Percentiles rank a stretch among this genome's conserved stretches.
Conservation (phyloP, 768 basidiomycete genomes). For the Leucocoprinus sp. region DNA sequence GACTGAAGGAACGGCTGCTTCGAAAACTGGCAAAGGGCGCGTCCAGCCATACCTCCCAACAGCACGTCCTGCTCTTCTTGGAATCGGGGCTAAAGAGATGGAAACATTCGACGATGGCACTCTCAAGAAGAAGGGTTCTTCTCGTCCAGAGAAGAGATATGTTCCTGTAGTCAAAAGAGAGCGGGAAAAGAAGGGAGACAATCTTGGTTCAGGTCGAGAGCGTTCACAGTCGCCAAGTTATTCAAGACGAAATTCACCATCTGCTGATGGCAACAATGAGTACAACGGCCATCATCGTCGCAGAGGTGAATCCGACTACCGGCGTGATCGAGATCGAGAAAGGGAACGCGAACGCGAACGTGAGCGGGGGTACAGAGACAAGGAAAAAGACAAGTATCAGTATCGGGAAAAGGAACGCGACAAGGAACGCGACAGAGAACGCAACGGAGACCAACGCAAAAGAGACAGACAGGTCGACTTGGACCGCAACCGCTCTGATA, state of each 20-base stretch:
- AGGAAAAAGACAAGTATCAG: slow-evolving; percentile 1
- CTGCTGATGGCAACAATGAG: slow-evolving; percentile 28
- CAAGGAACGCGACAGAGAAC: slow-evolving; percentile 7
- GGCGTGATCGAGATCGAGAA: slow-evolving; percentile 15
- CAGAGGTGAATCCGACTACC: slow-evolving; percentile 12
- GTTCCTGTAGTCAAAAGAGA: slow-evolving; percentile 76
- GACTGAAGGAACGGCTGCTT: slow-evolving; percentile 74
- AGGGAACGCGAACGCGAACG: slow-evolving; percentile 12
- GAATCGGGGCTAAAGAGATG: slow-evolving; percentile 89
- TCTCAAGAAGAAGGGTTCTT: slow-evolving; percentile 38
- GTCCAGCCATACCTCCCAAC: slow-evolving; percentile 77
- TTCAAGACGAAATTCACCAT: slow-evolving; percentile 45
- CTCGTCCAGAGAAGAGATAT: slow-evolving; percentile 66
- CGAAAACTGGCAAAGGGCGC: slow-evolving; percentile 52
- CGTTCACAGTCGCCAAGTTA: slow-evolving; percentile 31
- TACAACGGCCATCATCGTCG: slow-evolving; percentile 16
- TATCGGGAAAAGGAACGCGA: slow-evolving; percentile 10
- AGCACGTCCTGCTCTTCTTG: slow-evolving; percentile 78
- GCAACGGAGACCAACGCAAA: not conserved
- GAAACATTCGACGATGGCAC: slow-evolving; percentile 66
- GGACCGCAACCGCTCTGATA: not conserved
- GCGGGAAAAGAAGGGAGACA: slow-evolving; percentile 42
- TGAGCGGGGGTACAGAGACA: slow-evolving; percentile 8
- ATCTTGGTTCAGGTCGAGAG: slow-evolving; percentile 22
- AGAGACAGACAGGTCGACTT: not conserved